These are phyloP conservation scores for Theobroma grandiflorum DNA, from an alignment of 441 rosid genomes.

Conservation along the genomic window DNA sequence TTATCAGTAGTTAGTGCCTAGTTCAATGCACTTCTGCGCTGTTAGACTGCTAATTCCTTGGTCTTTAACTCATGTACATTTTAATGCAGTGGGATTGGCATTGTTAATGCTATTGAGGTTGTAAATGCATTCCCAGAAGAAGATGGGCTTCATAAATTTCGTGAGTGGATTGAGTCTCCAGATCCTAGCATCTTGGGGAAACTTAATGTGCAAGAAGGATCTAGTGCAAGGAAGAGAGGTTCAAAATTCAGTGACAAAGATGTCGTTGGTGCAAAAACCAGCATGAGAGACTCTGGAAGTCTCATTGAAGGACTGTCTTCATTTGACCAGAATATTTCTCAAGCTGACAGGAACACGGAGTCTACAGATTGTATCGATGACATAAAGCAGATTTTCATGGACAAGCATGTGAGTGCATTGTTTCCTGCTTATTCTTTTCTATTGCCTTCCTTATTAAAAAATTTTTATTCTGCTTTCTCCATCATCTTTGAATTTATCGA, in stretches of 20 bases:
- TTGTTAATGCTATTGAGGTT: slow-evolving; percentile 98
- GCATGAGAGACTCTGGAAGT: slow-evolving; percentile 32
- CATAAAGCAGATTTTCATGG: slow-evolving; percentile 79
- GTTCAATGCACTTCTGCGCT: slow-evolving; percentile 14
- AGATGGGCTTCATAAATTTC: slow-evolving; percentile 87
- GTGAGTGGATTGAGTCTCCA: slow-evolving; percentile 97
- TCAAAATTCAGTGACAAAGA: slow-evolving; percentile 44
- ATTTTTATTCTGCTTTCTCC: slow-evolving; percentile 22
- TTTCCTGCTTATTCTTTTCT: slow-evolving; percentile 21
- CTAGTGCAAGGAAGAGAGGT: slow-evolving; percentile 50
- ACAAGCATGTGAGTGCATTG: slow-evolving; percentile 69
- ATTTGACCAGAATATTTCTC: slow-evolving; percentile 32
- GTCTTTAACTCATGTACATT: slow-evolving; percentile 29
- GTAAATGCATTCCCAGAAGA: slow-evolving; percentile 94
- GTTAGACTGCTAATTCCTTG: slow-evolving; percentile 24
- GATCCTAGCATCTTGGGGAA: slow-evolving; percentile 91
- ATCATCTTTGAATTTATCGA: slow-evolving; percentile 12
- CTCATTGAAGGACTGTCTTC: not conserved
- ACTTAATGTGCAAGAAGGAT: slow-evolving; percentile 44
- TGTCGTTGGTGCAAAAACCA: slow-evolving; percentile 28
- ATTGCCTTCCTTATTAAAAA: not conserved
- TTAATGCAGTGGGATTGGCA: slow-evolving; percentile 93
- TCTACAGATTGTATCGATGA: slow-evolving; percentile 46
- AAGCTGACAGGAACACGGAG: slow-evolving; percentile 39
- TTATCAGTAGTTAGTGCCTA: not conserved